These are phyloP conservation scores for Globisporangium nagaii DNA, from an alignment of 352 stramenopile species.

Conservation along the genomic window DNA sequence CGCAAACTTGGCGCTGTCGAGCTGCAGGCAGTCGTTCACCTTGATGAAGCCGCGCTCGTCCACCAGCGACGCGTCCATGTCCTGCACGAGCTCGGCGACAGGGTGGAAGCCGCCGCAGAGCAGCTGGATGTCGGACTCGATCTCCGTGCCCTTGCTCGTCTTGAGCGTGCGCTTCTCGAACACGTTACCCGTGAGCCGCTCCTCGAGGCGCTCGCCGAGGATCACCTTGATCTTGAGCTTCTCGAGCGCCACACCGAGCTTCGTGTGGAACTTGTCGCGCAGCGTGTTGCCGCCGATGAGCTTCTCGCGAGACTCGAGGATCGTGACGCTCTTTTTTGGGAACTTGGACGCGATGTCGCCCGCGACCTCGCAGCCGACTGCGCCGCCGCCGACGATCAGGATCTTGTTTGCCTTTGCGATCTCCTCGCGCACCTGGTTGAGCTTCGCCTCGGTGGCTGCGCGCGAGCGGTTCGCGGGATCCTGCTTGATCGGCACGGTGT, in stretches of 20 bases:
- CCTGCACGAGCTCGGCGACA: constrained; percentile 14
- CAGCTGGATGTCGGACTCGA: constrained; percentile 46
- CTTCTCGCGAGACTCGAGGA: constrained; percentile 28
- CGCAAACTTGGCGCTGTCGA: constrained; percentile 33
- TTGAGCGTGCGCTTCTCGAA: constrained; percentile 31
- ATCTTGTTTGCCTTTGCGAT: constrained; percentile 41
- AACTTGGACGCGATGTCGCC: constrained; percentile 39
- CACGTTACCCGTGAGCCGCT: constrained; percentile 25
- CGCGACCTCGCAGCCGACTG: constrained; percentile 48
- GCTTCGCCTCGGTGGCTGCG: constrained; percentile 15
- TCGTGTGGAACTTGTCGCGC: constrained; percentile 36
- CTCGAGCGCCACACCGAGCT: constrained; percentile 24
- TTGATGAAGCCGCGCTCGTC: constrained; percentile 29
- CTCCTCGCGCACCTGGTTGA: constrained; percentile 20
- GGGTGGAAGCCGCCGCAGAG: constrained; percentile 33
- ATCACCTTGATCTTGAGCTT: constrained; percentile 49
- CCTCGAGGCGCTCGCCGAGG: constrained; percentile 37
- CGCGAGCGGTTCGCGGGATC: constrained; percentile 18
- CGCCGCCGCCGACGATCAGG: constrained; percentile 44
- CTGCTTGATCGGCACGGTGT: constrained; percentile 55
- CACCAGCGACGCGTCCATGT: constrained; percentile 41
- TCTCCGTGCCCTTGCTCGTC: constrained; percentile 38
- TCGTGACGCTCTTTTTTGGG: constrained; percentile 46
- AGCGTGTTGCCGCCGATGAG: constrained; percentile 31
- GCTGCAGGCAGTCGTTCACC: constrained; percentile 43